Evolutionary conservation across 2,329 filamentous ascomycete genomes (phyloP), one percentile per base, ranked within the genome.

Genomic region (Sporothrix protearum): DNA sequence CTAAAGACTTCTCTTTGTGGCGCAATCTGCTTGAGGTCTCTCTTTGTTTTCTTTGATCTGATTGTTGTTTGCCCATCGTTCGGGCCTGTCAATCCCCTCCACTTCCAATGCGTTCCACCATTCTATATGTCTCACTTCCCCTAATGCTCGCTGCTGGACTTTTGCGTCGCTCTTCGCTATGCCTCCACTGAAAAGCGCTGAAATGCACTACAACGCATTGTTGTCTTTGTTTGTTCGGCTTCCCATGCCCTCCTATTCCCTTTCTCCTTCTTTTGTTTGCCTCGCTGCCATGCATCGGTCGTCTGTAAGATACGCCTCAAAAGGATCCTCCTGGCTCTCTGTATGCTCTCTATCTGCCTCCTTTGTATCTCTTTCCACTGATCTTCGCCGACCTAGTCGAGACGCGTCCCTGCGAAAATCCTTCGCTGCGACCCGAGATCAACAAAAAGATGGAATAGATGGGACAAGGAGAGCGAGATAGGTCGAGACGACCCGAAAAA

Each of bases 371-470:
- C 28, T 5, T 25, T 25, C 49, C n/a, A n/a, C n/a, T n/a, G n/a
- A 16, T 14, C 22, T 53, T 53, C 49, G 30, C 19, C 42, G 16
- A 47, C 59, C 45, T 45, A 64, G 28, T 63, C 36, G 16, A 64
- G 12, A 64, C 59, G 59, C 59, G 59, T 66, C 63, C 63, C 63
- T 66, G 42, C 25, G 42, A 47, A 49, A 49, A 66, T 66, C 63
- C 42, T 66, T 66, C 28, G 63, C 39, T 66, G 16, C 42, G 42
- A 66, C 63, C 63, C 63, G 25, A 47, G 42, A 33, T 66, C 63
- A 66, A 66, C 63, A 47, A 22, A 30, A 33, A n/a, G n/a, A n/a
- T n/a, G n/a, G n/a, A n/a, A n/a, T n/a, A n/a, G 25, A 47, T 47
- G 25, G 25, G 63, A 66, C 28, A 66, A 66, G 22, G 25, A 66